Base-by-base conservation (phyloP, 2,329 filamentous ascomycete genomes). In the Ophiostoma quercus region DNA sequence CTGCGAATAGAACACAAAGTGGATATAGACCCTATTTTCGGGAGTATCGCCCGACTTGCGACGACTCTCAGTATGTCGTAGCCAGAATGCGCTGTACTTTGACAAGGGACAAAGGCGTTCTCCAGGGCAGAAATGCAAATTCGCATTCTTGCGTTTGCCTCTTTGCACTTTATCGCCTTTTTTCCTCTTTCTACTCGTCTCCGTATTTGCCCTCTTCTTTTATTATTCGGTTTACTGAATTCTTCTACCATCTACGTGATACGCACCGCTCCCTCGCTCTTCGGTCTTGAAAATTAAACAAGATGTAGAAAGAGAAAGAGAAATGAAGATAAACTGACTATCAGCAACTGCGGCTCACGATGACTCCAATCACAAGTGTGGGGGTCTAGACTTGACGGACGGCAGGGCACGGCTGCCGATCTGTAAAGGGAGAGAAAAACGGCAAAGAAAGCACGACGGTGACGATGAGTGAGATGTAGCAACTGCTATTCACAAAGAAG, bases 361-460 rank as follows among this genome's bases (percentile, higher is more conserved):
- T 62, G 62, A 39, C 60, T 57, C 51, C 22, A 57, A 57, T 54
- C 51, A 68, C 47, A 66, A 39, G 60, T 69, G 68, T 69, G 68
- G 68, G 68, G 62, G 62, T 69, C 12, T 14, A 16, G 47, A 14
- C 6, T 32, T 43, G 60, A 65, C 32, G 68, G 60, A 66, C 32
- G 41, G 62, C 60, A 19, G 62, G 32, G 68, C 60, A 37, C 68
- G 68, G 47, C 62, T 69, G 68, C 22, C 62, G 68, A 69, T 69
- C 63, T 69, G 47, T 25, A 60, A 60, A 66, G 32, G 41, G 41
- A 54, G 57, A 34, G 34, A 47, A 8, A 47, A 19, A 47, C n/a
- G 16, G 19, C 3, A n/a, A 47, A 25, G n/a, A 62, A 32, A 43
- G 9, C 2, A 51, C 34, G n/a, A 51, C 47, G n/a, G 16, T 51